Percentiles rank a stretch among this genome's conserved stretches.
These are phyloP conservation scores for Coriaria nepalensis DNA, from an alignment of 306 rosid species.

Conservation along the genomic window DNA sequence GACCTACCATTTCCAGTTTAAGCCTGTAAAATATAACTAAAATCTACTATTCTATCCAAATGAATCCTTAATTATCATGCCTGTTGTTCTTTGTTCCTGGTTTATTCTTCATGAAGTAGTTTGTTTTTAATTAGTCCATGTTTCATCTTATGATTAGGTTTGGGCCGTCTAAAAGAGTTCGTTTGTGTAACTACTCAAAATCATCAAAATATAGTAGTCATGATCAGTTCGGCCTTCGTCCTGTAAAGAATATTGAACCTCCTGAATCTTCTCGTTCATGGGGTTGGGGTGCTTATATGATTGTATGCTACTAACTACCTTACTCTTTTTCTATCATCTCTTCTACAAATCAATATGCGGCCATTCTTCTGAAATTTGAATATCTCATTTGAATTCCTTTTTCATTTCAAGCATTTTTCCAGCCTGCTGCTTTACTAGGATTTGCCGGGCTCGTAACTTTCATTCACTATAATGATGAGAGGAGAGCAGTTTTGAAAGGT, in stretches of 20 bases:
- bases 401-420: slow-evolving; percentile 12
- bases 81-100: slow-evolving; percentile 3
- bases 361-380: background rate
- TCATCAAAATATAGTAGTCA: slow-evolving; percentile 28
- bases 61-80: too few relatives aligned
- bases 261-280: slow-evolving; percentile 29
- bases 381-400: background rate
- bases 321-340: background rate
- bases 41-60: too few relatives aligned
- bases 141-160: slow-evolving; percentile 28
- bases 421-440: slow-evolving; percentile 58
- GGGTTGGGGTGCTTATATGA: slow-evolving; percentile 37
- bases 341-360: slow-evolving; percentile 1
- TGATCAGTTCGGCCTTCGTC: slow-evolving; percentile 16
- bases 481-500: slow-evolving; percentile 72
- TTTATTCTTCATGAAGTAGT: background rate
- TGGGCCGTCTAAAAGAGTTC: slow-evolving; percentile 32
- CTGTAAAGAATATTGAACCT: slow-evolving; percentile 20
- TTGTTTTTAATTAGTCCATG: background rate
- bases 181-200: slow-evolving; percentile 27
- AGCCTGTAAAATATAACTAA: too few relatives aligned
- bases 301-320: slow-evolving; percentile 34
- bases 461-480: slow-evolving; percentile 69
- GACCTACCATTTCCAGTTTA: too few relatives aligned
- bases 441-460: slow-evolving; percentile 60